These are phyloP conservation scores for Trametes gibbosa DNA, from an alignment of 768 basidiomycete species.

Conservation along the genomic window DNA sequence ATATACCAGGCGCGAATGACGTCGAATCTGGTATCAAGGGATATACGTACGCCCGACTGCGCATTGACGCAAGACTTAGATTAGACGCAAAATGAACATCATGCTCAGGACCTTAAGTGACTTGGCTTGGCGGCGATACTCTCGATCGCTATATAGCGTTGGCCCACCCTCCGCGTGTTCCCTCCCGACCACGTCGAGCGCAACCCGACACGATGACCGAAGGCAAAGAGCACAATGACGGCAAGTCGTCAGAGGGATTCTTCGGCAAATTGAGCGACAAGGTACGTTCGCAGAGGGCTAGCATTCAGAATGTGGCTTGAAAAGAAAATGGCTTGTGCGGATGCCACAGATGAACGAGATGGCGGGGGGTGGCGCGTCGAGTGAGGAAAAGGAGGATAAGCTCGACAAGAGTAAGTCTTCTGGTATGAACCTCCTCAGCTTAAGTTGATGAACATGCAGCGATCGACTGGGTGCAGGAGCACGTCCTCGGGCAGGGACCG, in stretches of 20 bases:
- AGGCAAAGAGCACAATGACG: background rate
- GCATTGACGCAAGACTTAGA: too few species aligned
- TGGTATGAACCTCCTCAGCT: background rate
- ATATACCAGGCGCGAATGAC: too few species aligned
- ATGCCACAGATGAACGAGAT: conserved; percentile 9
- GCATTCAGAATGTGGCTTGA: background rate
- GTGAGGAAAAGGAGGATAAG: conserved; percentile 24
- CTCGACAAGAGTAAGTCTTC: conserved; percentile 37
- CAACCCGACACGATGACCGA: background rate
- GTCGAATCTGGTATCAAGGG: too few species aligned
- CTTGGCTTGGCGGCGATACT: too few species aligned
- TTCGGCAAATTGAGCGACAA: conserved; percentile 2
- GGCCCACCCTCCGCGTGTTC: too few species aligned
- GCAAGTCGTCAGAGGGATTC: background rate
- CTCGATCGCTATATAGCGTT: too few species aligned
- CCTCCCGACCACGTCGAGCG: background rate
- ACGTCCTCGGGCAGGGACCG: conserved; percentile 35
- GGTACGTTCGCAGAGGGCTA: background rate
- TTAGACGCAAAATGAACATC: too few species aligned
- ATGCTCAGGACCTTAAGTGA: too few species aligned
- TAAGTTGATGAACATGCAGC: conserved; percentile 20
- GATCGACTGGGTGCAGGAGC: conserved; percentile 43
- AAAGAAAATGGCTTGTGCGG: background rate
- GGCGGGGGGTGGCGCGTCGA: conserved; percentile 7
- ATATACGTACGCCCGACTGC: too few species aligned